A percentile compares a stretch with the other conserved stretches of the same genome.
Conservation (phyloP, 352 stramenopile genomes). For the Globisporangium viniferum region DNA sequence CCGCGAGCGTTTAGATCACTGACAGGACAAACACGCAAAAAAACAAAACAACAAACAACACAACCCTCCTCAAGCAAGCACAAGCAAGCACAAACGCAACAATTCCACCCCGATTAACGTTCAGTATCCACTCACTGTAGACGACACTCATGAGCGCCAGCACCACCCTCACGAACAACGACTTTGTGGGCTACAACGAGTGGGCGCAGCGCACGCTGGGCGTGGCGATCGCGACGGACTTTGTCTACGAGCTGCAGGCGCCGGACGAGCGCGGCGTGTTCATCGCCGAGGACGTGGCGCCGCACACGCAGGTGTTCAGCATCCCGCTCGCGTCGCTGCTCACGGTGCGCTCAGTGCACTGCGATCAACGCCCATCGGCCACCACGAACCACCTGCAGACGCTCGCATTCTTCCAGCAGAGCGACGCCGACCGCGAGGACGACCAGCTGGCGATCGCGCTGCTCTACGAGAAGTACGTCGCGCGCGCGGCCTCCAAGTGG, state of each 20-base stretch:
- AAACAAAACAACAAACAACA: neutral
- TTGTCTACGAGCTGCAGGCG: conserved; percentile 70
- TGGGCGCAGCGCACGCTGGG: conserved; percentile 53
- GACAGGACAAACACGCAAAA: conserved; percentile 5
- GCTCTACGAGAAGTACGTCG: conserved; percentile 68
- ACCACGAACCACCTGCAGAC: conserved; percentile 17
- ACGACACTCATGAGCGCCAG: conserved; percentile 2
- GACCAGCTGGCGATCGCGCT: conserved; percentile 64
- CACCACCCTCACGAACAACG: conserved; percentile 9
- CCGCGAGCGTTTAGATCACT: conserved; percentile 1
- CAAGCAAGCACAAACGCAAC: neutral
- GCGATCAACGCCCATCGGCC: conserved; percentile 16
- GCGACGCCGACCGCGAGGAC: conserved; percentile 47
- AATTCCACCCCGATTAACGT: conserved; percentile 1
- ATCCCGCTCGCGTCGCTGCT: conserved; percentile 61
- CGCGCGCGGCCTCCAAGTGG: conserved; percentile 47
- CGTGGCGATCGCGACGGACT: conserved; percentile 67
- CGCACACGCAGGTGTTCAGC: conserved; percentile 66
- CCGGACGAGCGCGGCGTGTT: conserved; percentile 72
- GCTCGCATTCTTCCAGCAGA: conserved; percentile 50
- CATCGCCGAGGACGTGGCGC: conserved; percentile 74
- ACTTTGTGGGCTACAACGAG: conserved; percentile 76
- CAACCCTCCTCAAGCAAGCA: conserved; percentile 2
- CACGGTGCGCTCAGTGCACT: conserved; percentile 38
- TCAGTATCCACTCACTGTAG: neutral